Evolutionary conservation across 257 asterid genomes (phyloP).

Genomic region (Gentiana straminea): DNA sequence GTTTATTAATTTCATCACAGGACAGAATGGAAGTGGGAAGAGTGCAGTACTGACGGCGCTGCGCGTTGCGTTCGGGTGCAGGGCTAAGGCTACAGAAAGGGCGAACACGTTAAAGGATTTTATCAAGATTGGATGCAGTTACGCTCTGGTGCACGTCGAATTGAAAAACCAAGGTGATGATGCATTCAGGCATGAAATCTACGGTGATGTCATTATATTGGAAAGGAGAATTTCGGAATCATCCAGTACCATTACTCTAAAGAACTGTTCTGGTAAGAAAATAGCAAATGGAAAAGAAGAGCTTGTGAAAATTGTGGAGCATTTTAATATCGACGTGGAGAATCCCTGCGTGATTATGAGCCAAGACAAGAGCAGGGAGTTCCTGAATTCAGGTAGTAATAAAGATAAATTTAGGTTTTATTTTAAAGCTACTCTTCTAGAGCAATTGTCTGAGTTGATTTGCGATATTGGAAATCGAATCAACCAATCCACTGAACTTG

Average conservation of each 20-base stretch:
- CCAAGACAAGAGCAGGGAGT: slow-evolving; percentile 92
- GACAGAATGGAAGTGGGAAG: slow-evolving; percentile 33
- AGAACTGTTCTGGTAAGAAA: too few species aligned
- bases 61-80: slow-evolving; percentile 87
- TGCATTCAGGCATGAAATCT: too few species aligned
- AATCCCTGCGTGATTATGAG: slow-evolving; percentile 96
- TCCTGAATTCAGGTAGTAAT: slow-evolving; percentile 79
- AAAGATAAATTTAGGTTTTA: slow-evolving; percentile 69
- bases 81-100: slow-evolving; percentile 90
- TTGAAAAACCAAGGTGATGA: too few species aligned
- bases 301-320: slow-evolving; percentile 71
- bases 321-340: slow-evolving; percentile 95
- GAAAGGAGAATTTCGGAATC: too few species aligned
- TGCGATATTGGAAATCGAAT: slow-evolving; percentile 52
- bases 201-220: too few species aligned
- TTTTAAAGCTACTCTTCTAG: slow-evolving; percentile 96
- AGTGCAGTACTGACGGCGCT: slow-evolving; percentile 91
- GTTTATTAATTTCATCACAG: too few species aligned
- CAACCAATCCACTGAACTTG: slow-evolving; percentile 46
- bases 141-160: too few species aligned
- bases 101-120: slow-evolving; percentile 40
- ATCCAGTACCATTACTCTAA: too few species aligned
- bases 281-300: slow-evolving; percentile 67
- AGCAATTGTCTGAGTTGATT: slow-evolving; percentile 72
- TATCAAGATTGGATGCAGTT: slow-evolving; percentile 22